Evolutionary conservation across 805 yeast genomes (phyloP).

Genomic region (Saturnispora kantuleensis): DNA sequence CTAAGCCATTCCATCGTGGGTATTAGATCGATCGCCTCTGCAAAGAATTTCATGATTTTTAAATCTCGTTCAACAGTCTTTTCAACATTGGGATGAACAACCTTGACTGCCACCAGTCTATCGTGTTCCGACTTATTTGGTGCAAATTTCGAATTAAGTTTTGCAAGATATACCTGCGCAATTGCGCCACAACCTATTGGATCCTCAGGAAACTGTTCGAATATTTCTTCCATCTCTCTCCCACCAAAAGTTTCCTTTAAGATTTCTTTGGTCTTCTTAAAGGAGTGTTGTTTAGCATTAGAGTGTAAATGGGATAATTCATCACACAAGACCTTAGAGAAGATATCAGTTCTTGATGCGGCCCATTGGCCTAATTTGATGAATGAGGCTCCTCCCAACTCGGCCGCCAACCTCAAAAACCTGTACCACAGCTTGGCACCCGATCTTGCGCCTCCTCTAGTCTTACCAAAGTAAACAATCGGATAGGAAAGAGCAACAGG

Average conservation of each 20-base stretch:
- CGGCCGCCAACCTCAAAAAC: constrained; percentile 55
- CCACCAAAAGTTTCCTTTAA: constrained; percentile 51
- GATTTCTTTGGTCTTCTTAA: constrained; percentile 47
- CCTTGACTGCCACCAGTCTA: constrained; percentile 77
- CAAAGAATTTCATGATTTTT: constrained; percentile 74
- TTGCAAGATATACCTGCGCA: constrained; percentile 87
- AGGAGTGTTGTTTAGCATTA: constrained; percentile 65
- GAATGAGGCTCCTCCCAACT: constrained; percentile 86
- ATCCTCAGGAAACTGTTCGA: constrained; percentile 60
- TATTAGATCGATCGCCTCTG: constrained; percentile 51
- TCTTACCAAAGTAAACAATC: constrained; percentile 43
- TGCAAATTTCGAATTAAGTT: constrained; percentile 37
- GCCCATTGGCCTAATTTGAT: constrained; percentile 98
- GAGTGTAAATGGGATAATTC: constrained; percentile 75
- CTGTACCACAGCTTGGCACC: constrained; percentile 70
- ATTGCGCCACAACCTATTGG: constrained; percentile 98
- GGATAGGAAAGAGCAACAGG: constrained; percentile 68
- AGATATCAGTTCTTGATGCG: constrained; percentile 90
- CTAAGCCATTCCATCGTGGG: constrained; percentile 99
- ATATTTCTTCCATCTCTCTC: constrained; percentile 53
- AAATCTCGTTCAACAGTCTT: constrained; percentile 68
- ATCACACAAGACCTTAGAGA: constrained; percentile 67
- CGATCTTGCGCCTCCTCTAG: constrained; percentile 33
- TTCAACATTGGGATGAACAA: constrained; percentile 82
- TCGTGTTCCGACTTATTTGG: constrained; percentile 27